Percentiles rank a stretch among this genome's conserved stretches.
Conservation (phyloP, 176 grass and related monocot genomes). For the Oryza nivara region DNA sequence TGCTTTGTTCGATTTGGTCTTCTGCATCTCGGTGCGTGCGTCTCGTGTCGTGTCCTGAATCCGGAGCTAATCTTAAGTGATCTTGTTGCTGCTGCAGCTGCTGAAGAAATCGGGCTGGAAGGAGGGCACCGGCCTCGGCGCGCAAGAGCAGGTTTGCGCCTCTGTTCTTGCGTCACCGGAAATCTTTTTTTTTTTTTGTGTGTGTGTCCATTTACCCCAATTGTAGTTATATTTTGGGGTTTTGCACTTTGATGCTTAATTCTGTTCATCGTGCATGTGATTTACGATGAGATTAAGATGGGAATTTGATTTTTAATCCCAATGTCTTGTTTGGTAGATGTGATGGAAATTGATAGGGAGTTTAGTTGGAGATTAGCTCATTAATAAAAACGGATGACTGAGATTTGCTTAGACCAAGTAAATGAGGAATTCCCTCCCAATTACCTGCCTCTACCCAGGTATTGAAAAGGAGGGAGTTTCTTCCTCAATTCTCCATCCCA, state of each 20-base stretch:
- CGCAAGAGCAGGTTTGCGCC: conserved; percentile 74
- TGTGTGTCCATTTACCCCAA: conserved; percentile 5
- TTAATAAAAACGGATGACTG: too few relatives aligned
- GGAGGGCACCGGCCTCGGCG: conserved; percentile 93
- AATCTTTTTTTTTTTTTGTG: background rate
- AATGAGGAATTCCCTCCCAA: too few relatives aligned
- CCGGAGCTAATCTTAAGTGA: background rate
- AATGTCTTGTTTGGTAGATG: too few relatives aligned
- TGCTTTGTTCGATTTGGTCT: conserved; percentile 42
- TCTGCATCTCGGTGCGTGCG: background rate
- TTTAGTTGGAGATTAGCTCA: too few relatives aligned
- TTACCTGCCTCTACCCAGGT: too few relatives aligned
- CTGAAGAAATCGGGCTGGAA: conserved; percentile 94
- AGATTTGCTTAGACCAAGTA: too few relatives aligned
- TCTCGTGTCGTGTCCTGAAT: too few relatives aligned
- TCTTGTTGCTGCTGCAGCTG: conserved; percentile 50
- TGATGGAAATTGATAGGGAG: too few relatives aligned
- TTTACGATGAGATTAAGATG: too few relatives aligned
- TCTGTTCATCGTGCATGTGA: background rate
- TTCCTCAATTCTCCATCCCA: too few relatives aligned
- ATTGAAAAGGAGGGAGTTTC: too few relatives aligned
- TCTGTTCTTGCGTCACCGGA: background rate
- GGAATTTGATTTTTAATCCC: too few relatives aligned
- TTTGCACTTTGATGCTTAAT: background rate
- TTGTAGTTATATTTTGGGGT: background rate